These are phyloP conservation scores for Phaffia tasmanica DNA, from an alignment of 768 basidiomycete genomes.

Conservation along the genomic window DNA sequence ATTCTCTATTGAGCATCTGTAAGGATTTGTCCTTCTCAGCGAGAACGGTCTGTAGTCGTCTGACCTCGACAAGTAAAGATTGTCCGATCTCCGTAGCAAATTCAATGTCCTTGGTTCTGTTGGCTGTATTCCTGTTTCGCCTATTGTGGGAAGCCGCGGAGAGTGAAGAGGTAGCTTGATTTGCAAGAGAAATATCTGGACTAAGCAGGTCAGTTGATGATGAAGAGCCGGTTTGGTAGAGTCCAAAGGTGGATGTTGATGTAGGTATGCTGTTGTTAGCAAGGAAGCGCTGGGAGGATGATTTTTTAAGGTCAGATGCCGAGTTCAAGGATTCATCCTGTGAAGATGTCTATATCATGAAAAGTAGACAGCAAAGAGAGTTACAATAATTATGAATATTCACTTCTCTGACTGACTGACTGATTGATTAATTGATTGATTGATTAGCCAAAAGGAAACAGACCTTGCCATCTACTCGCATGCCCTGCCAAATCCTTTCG, in stretches of 20 bases:
- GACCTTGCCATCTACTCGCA: conserved; percentile 30
- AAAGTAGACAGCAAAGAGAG: conserved; percentile 25
- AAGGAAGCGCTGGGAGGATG: background rate
- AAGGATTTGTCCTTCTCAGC: conserved; percentile 87
- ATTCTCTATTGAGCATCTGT: conserved; percentile 66
- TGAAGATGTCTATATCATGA: conserved; percentile 27
- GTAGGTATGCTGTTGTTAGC: background rate
- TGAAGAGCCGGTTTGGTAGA: background rate
- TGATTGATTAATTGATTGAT: conserved; percentile 17
- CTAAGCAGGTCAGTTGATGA: background rate
- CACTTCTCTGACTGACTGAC: conserved; percentile 18
- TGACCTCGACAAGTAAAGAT: conserved; percentile 77
- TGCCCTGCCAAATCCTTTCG: conserved; percentile 33
- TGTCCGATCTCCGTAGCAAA: conserved; percentile 98
- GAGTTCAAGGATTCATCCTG: background rate
- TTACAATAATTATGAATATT: conserved; percentile 14
- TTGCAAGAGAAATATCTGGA: conserved; percentile 14
- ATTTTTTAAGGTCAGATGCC: background rate
- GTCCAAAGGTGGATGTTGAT: background rate
- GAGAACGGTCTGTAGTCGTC: conserved; percentile 78
- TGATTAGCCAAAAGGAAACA: conserved; percentile 7
- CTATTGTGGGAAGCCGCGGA: conserved; percentile 11
- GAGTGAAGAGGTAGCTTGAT: background rate
- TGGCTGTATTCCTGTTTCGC: conserved; percentile 31
- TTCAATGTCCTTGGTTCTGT: conserved; percentile 47